Evolutionary conservation across 768 basidiomycete species (phyloP).

Genomic region (Podaxis sp.): DNA sequence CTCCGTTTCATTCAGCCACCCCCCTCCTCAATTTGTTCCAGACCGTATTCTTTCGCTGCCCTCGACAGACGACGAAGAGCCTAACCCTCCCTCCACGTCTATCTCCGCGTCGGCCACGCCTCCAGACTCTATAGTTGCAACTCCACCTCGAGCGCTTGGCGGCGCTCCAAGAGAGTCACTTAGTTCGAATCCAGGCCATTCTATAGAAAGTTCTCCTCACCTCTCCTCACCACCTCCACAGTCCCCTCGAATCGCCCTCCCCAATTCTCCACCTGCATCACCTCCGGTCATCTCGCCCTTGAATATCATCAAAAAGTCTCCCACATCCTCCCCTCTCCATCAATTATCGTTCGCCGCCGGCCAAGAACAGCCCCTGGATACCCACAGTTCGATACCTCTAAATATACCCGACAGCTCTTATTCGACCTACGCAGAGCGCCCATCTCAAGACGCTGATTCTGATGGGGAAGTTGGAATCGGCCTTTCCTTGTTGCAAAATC

Average conservation of each 20-base stretch:
- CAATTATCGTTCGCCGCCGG: slow-evolving; percentile 10
- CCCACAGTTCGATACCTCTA: slow-evolving; percentile 8
- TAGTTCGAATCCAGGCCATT: not conserved
- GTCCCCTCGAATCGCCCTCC: slow-evolving; percentile 4
- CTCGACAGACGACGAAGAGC: slow-evolving; percentile 2
- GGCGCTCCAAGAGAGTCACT: not conserved
- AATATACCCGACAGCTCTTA: slow-evolving; percentile 26
- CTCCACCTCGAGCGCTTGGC: not conserved
- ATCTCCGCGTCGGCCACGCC: slow-evolving; percentile 15
- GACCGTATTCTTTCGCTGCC: not conserved
- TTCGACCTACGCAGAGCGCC: slow-evolving; percentile 22
- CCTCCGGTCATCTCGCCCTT: slow-evolving; percentile 20
- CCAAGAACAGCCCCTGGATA: slow-evolving; percentile 10
- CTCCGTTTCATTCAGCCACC: not conserved
- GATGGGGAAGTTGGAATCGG: slow-evolving; percentile 73
- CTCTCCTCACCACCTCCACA: slow-evolving; percentile 2
- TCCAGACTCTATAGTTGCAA: not conserved
- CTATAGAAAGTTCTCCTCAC: not conserved
- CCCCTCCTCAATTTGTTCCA: not conserved
- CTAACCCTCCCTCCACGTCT: slow-evolving; percentile 1
- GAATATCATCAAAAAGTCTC: slow-evolving; percentile 28
- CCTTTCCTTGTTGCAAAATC: slow-evolving; percentile 58
- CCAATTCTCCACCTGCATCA: slow-evolving; percentile 3
- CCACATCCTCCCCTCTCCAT: slow-evolving; percentile 14
- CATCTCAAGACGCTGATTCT: slow-evolving; percentile 35